Evolutionary conservation across 352 stramenopile genomes (phyloP).

Genomic region (Phytophthora cactorum): DNA sequence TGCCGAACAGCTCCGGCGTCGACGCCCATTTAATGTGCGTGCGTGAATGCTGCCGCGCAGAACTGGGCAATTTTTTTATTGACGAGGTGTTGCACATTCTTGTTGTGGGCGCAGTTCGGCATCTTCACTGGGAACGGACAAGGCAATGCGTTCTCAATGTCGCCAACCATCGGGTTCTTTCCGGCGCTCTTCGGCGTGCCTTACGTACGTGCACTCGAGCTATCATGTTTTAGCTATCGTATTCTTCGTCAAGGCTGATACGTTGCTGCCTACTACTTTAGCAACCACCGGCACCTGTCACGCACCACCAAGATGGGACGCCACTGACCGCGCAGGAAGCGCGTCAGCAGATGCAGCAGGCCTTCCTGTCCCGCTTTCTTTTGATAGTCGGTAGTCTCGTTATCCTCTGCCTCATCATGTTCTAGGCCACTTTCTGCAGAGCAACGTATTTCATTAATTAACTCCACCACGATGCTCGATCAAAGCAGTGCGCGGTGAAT

Average conservation of each 20-base stretch:
- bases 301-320: constrained; percentile 49
- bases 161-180: constrained; percentile 84
- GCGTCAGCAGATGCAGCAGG: constrained; percentile 73
- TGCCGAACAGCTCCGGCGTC: constrained; percentile 61
- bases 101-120: constrained; percentile 34
- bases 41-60: background rate
- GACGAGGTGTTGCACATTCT: background rate
- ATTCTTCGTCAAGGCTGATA: background rate
- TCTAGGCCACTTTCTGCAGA: constrained; percentile 34
- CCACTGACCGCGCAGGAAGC: constrained; percentile 57
- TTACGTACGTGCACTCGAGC: constrained; percentile 34
- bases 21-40: constrained; percentile 55
- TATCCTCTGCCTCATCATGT: constrained; percentile 73
- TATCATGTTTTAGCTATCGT: background rate
- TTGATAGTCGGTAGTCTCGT: constrained; percentile 75
- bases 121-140: constrained; percentile 46
- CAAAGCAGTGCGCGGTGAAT: background rate
- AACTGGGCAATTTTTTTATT: background rate
- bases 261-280: constrained; percentile 15
- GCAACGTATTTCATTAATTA: constrained; percentile 12
- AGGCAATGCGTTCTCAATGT: constrained; percentile 53
- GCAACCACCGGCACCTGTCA: constrained; percentile 45
- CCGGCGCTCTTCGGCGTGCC: constrained; percentile 81
- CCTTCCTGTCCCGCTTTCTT: constrained; percentile 76
- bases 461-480: constrained; percentile 1